These are phyloP conservation scores for Viola pubescens DNA, from an alignment of 441 rosid species.

Conservation along the genomic window DNA sequence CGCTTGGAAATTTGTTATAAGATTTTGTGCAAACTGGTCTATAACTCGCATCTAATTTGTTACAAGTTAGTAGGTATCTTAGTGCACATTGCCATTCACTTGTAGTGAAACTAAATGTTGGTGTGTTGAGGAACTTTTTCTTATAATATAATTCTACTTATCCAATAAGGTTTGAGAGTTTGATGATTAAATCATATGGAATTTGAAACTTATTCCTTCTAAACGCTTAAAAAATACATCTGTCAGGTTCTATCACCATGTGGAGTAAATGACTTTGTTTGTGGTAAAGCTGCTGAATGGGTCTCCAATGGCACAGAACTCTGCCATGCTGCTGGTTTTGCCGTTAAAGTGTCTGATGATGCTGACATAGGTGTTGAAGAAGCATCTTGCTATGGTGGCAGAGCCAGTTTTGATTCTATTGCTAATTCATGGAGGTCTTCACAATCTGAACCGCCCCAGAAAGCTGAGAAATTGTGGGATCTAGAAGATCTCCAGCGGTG, in stretches of 20 bases:
- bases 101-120: constrained; percentile 3
- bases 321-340: constrained; percentile 62
- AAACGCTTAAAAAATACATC: constrained; percentile 15
- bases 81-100: not conserved
- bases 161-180: not conserved
- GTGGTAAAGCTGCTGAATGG: constrained; percentile 71
- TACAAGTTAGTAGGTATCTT: not conserved
- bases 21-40: not conserved
- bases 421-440: constrained; percentile 53
- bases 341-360: constrained; percentile 34
- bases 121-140: not conserved
- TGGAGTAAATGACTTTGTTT: constrained; percentile 60
- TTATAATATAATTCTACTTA: too few relatives aligned
- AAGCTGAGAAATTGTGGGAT: constrained; percentile 21
- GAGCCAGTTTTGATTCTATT: constrained; percentile 57
- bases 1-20: not conserved
- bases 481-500: constrained; percentile 48
- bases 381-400: constrained; percentile 62
- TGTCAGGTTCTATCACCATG: constrained; percentile 70
- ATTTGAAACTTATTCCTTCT: not conserved
- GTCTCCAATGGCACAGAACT: constrained; percentile 68
- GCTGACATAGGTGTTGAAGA: constrained; percentile 27
- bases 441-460: constrained; percentile 25
- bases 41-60: not conserved
- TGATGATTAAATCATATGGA: not conserved